Evolutionary conservation across 2,329 filamentous ascomycete species (phyloP).

Genomic region (Botrytis paeoniae): DNA sequence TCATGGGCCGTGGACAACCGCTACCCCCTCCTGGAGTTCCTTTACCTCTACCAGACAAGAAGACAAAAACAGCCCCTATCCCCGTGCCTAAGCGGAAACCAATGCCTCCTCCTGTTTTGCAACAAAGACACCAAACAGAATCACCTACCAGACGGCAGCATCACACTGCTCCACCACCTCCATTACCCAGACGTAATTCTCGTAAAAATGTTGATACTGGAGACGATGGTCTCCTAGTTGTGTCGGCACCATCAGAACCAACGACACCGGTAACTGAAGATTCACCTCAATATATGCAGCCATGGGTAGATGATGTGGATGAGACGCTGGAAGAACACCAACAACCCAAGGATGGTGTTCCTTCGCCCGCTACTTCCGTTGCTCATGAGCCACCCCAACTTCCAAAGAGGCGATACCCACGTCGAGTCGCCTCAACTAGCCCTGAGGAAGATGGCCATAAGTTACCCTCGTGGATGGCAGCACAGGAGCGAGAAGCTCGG

Average conservation of each 20-base stretch:
- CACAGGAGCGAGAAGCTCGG: slow-evolving; percentile 39
- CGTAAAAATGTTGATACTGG: slow-evolving; percentile 27
- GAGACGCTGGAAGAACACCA: slow-evolving; percentile 29
- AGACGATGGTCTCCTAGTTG: slow-evolving; percentile 58
- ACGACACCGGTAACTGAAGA: slow-evolving; percentile 48
- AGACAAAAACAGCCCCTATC: slow-evolving; percentile 55
- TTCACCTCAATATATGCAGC: slow-evolving; percentile 33
- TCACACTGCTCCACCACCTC: slow-evolving; percentile 44
- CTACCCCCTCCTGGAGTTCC: slow-evolving; percentile 78
- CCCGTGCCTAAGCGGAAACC: slow-evolving; percentile 64
- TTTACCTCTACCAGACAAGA: slow-evolving; percentile 65
- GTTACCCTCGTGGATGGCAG: slow-evolving; percentile 37
- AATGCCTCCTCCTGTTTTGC: slow-evolving; percentile 44
- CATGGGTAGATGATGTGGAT: slow-evolving; percentile 40
- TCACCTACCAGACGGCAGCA: slow-evolving; percentile 35
- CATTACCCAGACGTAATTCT: slow-evolving; percentile 43
- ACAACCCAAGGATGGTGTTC: background rate
- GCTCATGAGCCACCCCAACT: slow-evolving; percentile 24
- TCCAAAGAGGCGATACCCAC: slow-evolving; percentile 30
- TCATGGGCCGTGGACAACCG: slow-evolving; percentile 76
- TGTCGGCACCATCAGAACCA: slow-evolving; percentile 63
- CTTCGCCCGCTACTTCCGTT: background rate
- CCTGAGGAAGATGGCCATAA: slow-evolving; percentile 37
- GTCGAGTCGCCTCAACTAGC: slow-evolving; percentile 32
- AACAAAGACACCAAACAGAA: slow-evolving; percentile 20